Evolutionary conservation across 2,329 filamentous ascomycete genomes (phyloP), one percentile per base, ranked within the genome.

Genomic region (Cryphonectria radicalis): DNA sequence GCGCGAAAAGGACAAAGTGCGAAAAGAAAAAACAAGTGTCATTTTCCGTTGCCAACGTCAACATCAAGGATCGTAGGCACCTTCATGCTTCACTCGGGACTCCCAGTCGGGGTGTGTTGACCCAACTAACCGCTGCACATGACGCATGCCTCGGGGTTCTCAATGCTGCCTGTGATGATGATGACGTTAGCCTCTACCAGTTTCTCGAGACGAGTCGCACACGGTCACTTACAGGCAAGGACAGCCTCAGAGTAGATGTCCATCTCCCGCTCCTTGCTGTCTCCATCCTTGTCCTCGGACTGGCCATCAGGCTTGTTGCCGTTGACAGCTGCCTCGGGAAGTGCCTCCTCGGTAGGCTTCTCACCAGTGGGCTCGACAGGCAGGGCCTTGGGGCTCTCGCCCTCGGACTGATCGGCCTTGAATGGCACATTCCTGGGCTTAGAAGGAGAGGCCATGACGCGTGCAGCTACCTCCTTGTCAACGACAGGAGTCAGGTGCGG

Each of bases 211-310:
- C n/a, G 35, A 17, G 13, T 32, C 22, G 4, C 40, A 2, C 11
- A 40, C 19, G 40, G 66, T 70, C 65, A 73, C 90, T 90, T 85
- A 91, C 96, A 99, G 77, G 91, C 90, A 80, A 99, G 85, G 22
- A 93, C 95, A 71, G 95, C 93, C 76, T 98, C 93, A 0, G 95
- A 95, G 82, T 97, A 99, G 77, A 99, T 99, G 80, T 99, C 95
- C 66, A 89, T 90, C 81, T 98, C 95, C 14, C 93, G 89, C 75
- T 92, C 90, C 74, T 91, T 89, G 78, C 88, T 94, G 74, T 92
- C 89, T 35, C 89, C 87, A 71, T 92, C 88, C 63, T 87, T 87
- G 77, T 97, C 94, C 79, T 97, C 94, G 2, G 89, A 87, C 81
- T 95, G 92, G 28, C 79, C 76, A 22, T 68, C 46, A 37, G 81